A percentile compares a stretch with the other conserved stretches of the same genome.
phyloP scores from a whole-genome alignment of 1,284 basidiomycete genomes.

The Exobasidium rhododendri region DNA sequence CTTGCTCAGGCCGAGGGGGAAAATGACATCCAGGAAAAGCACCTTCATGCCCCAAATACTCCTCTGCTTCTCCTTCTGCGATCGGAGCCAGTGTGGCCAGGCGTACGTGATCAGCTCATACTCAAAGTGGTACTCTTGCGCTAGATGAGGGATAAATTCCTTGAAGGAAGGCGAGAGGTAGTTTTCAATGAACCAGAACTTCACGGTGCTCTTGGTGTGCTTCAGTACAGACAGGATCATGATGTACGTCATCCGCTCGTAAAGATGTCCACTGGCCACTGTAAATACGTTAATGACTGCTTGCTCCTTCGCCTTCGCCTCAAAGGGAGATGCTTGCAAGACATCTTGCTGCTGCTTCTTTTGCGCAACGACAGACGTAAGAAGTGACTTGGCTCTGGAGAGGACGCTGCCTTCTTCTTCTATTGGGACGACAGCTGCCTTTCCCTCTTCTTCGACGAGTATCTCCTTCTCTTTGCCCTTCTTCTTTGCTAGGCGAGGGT shows the following conservation, averaged over 20 bases:
- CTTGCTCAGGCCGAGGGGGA: conserved; percentile 96
- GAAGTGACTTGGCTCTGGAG: not conserved
- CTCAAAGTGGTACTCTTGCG: conserved; percentile 83
- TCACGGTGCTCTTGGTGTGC: conserved; percentile 87
- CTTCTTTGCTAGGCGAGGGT: conserved; percentile 70
- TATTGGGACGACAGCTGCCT: conserved; percentile 29
- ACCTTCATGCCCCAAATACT: conserved; percentile 99
- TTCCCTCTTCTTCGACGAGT: conserved; percentile 64
- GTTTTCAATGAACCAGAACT: conserved; percentile 99
- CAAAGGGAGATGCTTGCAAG: not conserved
- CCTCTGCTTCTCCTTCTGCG: conserved; percentile 93
- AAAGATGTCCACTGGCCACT: conserved; percentile 89
- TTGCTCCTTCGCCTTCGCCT: not conserved
- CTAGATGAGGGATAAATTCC: conserved; percentile 90
- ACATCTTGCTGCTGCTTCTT: not conserved
- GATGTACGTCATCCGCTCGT: conserved; percentile 95
- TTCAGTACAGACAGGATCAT: conserved; percentile 94
- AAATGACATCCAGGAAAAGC: conserved; percentile 93
- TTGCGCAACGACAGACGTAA: not conserved
- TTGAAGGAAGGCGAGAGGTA: conserved; percentile 97
- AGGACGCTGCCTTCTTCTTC: conserved; percentile 17
- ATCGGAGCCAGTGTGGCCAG: conserved; percentile 96
- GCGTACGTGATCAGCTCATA: conserved; percentile 98
- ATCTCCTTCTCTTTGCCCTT: conserved; percentile 76
- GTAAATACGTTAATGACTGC: conserved; percentile 95